Conservation (phyloP, 2,329 filamentous ascomycete genomes). For the Fusarium guadeloupense region DNA sequence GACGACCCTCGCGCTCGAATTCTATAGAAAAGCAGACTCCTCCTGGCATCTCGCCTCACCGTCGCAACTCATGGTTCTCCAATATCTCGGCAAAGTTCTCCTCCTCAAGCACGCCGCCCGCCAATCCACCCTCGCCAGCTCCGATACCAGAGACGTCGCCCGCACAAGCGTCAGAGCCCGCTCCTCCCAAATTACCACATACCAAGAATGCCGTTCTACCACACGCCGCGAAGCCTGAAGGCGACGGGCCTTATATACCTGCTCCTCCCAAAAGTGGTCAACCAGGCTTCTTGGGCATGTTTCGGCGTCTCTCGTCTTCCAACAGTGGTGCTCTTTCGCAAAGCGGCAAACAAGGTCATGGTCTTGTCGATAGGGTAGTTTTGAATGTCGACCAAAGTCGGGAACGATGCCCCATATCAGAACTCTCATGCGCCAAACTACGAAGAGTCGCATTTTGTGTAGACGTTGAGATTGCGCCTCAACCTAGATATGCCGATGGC, state of each 20-base stretch:
- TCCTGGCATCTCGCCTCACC: slow-evolving; percentile 52
- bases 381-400: slow-evolving; percentile 86
- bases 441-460: slow-evolving; percentile 94
- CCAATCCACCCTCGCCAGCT: slow-evolving; percentile 45
- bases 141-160: slow-evolving; percentile 44
- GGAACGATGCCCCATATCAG: slow-evolving; percentile 79
- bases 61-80: slow-evolving; percentile 89
- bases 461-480: slow-evolving; percentile 94
- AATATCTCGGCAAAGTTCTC: slow-evolving; percentile 93
- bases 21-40: slow-evolving; percentile 49
- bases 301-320: slow-evolving; percentile 82
- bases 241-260: slow-evolving; percentile 74
- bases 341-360: slow-evolving; percentile 58
- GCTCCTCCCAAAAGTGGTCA: slow-evolving; percentile 75
- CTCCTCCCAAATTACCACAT: slow-evolving; percentile 59
- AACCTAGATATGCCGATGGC: slow-evolving; percentile 78
- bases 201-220: slow-evolving; percentile 68
- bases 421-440: slow-evolving; percentile 82
- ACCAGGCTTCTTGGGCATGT: slow-evolving; percentile 80
- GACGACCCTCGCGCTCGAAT: slow-evolving; percentile 46
- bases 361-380: slow-evolving; percentile 79
- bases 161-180: slow-evolving; percentile 50
- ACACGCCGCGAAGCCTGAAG: slow-evolving; percentile 64
- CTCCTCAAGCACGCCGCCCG: slow-evolving; percentile 56
- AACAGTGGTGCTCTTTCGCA: slow-evolving; percentile 49